phyloP scores from a whole-genome alignment of 345 rosid genomes.

The Populus tremula region DNA sequence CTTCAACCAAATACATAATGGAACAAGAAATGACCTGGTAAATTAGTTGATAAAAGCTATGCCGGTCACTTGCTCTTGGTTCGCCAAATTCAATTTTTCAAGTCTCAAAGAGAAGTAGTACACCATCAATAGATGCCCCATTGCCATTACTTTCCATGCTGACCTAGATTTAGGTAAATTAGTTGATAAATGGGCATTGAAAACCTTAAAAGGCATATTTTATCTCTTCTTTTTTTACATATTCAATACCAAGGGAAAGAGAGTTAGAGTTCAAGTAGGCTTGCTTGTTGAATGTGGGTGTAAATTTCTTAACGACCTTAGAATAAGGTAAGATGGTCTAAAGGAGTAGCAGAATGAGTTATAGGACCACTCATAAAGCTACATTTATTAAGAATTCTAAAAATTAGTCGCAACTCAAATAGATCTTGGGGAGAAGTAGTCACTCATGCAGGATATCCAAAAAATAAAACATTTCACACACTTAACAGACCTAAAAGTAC shows the following conservation, averaged over 20 bases:
- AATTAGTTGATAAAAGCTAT: slow-evolving; percentile 97
- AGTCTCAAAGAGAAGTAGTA: slow-evolving; percentile 72
- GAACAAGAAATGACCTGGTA: slow-evolving; percentile 60
- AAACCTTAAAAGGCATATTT: not conserved
- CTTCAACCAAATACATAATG: not conserved
- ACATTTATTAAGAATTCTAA: not conserved
- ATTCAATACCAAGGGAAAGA: not conserved
- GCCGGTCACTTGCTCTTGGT: slow-evolving; percentile 96
- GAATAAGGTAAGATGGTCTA: slow-evolving; percentile 94
- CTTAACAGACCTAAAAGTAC: slow-evolving; percentile 84
- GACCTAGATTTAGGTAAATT: slow-evolving; percentile 49
- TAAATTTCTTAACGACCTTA: slow-evolving; percentile 91
- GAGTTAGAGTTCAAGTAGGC: slow-evolving; percentile 11
- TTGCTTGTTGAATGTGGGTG: slow-evolving; percentile 96
- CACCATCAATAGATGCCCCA: slow-evolving; percentile 90
- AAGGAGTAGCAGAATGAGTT: slow-evolving; percentile 21
- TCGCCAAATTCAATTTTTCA: slow-evolving; percentile 99
- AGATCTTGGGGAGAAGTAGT: slow-evolving; percentile 23
- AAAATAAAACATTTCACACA: slow-evolving; percentile 89
- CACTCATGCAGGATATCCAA: slow-evolving; percentile 92
- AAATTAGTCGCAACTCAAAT: slow-evolving; percentile 1
- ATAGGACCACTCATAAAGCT: not conserved
- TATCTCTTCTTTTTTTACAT: not conserved
- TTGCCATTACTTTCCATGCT: slow-evolving; percentile 99
- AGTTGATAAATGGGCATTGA: slow-evolving; percentile 9